A percentile compares a stretch with the other conserved stretches of the same genome.
Evolutionary conservation across 768 basidiomycete genomes (phyloP).

Genomic region (Lactifluus rugatus): DNA sequence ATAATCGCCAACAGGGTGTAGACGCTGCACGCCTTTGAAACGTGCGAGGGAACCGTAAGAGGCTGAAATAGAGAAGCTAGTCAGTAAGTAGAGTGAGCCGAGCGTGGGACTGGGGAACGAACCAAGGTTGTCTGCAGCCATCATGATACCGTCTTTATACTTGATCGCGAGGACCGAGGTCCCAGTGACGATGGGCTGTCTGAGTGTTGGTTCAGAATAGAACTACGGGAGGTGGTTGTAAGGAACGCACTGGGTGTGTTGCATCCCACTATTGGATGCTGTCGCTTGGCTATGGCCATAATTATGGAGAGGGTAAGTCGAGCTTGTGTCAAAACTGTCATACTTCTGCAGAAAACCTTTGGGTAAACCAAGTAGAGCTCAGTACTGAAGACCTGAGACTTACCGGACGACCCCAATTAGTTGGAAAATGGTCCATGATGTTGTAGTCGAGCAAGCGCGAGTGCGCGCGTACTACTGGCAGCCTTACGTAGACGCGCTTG

Average conservation of each 20-base stretch:
- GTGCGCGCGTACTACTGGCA: not conserved
- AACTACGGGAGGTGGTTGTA: not conserved
- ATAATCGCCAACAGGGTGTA: constrained; percentile 72
- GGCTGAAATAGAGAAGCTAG: constrained; percentile 36
- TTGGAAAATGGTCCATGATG: constrained; percentile 75
- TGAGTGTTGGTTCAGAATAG: constrained; percentile 24
- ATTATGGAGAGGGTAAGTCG: constrained; percentile 65
- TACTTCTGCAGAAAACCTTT: constrained; percentile 42
- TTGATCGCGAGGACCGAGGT: constrained; percentile 93
- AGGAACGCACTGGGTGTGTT: constrained; percentile 64
- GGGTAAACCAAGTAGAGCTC: not conserved
- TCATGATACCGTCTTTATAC: constrained; percentile 95
- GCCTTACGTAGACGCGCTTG: constrained; percentile 3
- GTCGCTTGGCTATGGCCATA: constrained; percentile 37
- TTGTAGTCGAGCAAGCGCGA: not conserved
- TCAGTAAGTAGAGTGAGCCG: not conserved
- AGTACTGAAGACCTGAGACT: not conserved
- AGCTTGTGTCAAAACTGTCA: constrained; percentile 65
- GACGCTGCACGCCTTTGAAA: constrained; percentile 88
- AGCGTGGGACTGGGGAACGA: constrained; percentile 20
- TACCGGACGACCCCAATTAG: constrained; percentile 55
- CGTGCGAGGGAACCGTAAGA: constrained; percentile 97
- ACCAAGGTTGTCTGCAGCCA: constrained; percentile 98
- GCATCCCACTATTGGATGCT: constrained; percentile 50
- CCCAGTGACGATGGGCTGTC: constrained; percentile 92